A percentile compares a stretch with the other conserved stretches of the same genome.
These are phyloP conservation scores for Starmera pachycereana DNA, from an alignment of 805 yeast genomes.

Conservation along the genomic window DNA sequence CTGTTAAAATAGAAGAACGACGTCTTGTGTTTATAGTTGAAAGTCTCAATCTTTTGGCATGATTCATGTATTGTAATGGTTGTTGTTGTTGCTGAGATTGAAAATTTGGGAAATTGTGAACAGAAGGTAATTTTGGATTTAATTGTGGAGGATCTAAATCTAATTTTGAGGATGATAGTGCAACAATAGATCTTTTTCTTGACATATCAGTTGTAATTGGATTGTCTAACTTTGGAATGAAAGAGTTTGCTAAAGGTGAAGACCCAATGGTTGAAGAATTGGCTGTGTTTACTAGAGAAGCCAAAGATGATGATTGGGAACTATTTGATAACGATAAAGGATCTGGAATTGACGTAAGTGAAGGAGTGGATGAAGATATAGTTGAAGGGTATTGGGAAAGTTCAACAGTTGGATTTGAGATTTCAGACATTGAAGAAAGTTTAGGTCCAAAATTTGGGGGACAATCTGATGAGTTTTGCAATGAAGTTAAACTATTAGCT, in stretches of 20 bases:
- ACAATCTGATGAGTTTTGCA: background rate
- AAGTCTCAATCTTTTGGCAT: constrained; percentile 41
- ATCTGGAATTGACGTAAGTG: background rate
- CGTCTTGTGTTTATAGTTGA: constrained; percentile 34
- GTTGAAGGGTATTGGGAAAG: no score
- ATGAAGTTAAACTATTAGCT: background rate
- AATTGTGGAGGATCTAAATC: constrained; percentile 27
- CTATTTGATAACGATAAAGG: background rate
- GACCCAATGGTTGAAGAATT: background rate
- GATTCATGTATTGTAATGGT: constrained; percentile 44
- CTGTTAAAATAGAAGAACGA: constrained; percentile 45
- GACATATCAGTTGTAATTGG: background rate
- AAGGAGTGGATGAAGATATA: background rate
- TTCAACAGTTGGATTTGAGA: no score
- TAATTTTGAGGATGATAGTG: constrained; percentile 3
- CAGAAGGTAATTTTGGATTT: constrained; percentile 27
- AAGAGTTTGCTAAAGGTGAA: background rate
- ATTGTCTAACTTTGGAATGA: constrained; percentile 1
- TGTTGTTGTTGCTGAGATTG: constrained; percentile 10
- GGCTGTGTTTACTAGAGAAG: background rate
- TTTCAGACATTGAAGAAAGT: no score
- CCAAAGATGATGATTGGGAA: constrained; percentile 2
- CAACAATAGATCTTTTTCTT: constrained; percentile 9
- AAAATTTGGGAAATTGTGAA: constrained; percentile 23
- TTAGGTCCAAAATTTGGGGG: background rate